Evolutionary conservation across 176 grass and related monocot species (phyloP), one percentile per base, ranked within the genome.

Genomic region (Musa itinerans): DNA sequence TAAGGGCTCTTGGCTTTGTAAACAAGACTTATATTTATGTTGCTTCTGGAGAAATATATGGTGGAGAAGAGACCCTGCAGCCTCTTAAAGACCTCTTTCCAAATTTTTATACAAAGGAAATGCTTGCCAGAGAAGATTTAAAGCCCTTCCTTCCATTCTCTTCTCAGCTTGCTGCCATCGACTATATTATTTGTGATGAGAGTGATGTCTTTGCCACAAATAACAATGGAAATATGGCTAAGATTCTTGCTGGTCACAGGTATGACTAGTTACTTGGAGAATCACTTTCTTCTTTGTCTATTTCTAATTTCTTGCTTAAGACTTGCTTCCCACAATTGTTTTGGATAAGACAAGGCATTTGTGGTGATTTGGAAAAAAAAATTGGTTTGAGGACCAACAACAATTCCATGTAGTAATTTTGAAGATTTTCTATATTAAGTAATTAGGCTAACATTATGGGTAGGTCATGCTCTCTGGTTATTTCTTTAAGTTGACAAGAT

Each of bases 151-250:
- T 86, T 79, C 70, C 72, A 10, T 98, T 93, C 85, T 91, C 94
- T 73, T 98, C 94, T 11, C 82, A 72, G 13, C 72, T 98, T 65
- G 94, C 94, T 79, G 94, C 94, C 55, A 61, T 93, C 53, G 94
- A 98, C 77, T 98, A 90, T 76, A 83, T 93, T 50, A 86, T 98
- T 34, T 98, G 84, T 78, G 90, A 89, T 82, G 82, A 83, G 43
- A 93, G 94, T 73, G 82, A 93, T 91, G 94, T 92, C 64, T 91
- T 93, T 48, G 86, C 87, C 57, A 79, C 94, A 43, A 98, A 98
- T 83, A 93, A 98, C 87, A 98, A 98, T 76, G 94, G 94, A 65
- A 98, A 98, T 64, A 98, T 98, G 94, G 94, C 94, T 57, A 90
- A 90, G 80, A 80, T 93, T 77, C 85, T 98, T 81, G 88, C 94